Base-by-base conservation (phyloP, 306 rosid species). In the Begonia loranthoides region DNA sequence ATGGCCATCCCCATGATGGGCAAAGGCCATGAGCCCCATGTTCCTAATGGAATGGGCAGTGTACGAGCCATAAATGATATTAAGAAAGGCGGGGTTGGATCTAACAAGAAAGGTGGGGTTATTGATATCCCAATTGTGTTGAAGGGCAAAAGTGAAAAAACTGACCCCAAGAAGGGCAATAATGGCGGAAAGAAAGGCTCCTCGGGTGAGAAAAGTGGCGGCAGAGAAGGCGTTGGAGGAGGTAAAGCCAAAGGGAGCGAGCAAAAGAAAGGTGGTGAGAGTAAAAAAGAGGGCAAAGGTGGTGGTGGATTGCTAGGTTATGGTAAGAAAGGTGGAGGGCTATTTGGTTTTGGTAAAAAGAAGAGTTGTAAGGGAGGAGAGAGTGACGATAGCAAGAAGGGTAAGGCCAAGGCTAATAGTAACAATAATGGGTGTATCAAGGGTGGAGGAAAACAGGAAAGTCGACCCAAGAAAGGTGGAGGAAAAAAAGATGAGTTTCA, bases 81-180 rank as follows among this genome's bases (percentile, higher is more conserved):
- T n/a, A n/a, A n/a, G n/a, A 79, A 77, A 49, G 76, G 76, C 10
- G 57, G 70, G 28, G 72, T 43, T 9, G 59, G 66, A 5, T 81
- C 41, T 39, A 65, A 17, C 14, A 82, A 82, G 75, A 79, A 75
- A 65, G 87, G 83, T 13, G 88, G 73, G 38, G 78, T 44, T 36
- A 51, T 75, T 51, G 86, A 87, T 68, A 66, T 79, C 11, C 82
- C 83, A 4, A 13, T 75, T 0, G 74, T 60, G 64, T n/a, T 48
- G 56, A 70, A 70, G 46, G 70, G 67, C 0, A 86, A 54, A 63
- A 77, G 85, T 39, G 64, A 49, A 49, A 82, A 72, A 34, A 64
- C 63, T 5, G 75, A 58, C 14, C 47, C 13, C 46, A 66, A 52
- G 1, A 81, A 79, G 63, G 70, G 59, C 33, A 76, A 73, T 0